phyloP scores from a whole-genome alignment of 306 rosid genomes.

The Sesbania bispinosa region DNA sequence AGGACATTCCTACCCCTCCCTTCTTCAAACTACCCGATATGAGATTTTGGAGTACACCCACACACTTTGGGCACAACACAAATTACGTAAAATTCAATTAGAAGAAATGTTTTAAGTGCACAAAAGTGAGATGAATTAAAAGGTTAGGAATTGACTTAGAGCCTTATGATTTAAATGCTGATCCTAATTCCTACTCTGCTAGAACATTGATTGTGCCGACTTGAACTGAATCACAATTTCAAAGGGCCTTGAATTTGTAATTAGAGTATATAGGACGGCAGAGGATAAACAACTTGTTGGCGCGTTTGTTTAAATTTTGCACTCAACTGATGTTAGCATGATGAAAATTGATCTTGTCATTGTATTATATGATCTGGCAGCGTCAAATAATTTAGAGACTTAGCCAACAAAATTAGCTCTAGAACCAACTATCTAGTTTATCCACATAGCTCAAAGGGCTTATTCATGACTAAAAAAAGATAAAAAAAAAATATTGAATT shows the following conservation, averaged over 20 bases:
- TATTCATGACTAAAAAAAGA: too few relatives aligned
- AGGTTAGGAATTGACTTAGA: background rate
- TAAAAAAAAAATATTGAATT: too few relatives aligned
- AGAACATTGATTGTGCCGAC: background rate
- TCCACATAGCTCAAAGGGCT: too few relatives aligned
- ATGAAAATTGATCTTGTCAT: background rate
- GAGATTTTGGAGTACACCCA: too few relatives aligned
- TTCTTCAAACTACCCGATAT: too few relatives aligned
- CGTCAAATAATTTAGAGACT: background rate
- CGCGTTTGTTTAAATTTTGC: background rate
- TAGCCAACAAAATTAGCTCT: background rate
- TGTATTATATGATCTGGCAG: background rate
- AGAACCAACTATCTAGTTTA: too few relatives aligned
- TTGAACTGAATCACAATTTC: background rate
- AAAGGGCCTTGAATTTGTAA: background rate
- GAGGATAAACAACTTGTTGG: background rate
- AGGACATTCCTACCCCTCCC: too few relatives aligned
- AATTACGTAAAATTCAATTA: too few relatives aligned
- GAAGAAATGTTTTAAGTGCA: too few relatives aligned
- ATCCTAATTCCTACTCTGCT: slow-evolving; percentile 1
- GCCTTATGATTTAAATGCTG: slow-evolving; percentile 14
- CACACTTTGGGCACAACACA: too few relatives aligned
- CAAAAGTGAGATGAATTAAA: too few relatives aligned
- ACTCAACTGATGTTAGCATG: background rate
- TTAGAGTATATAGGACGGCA: background rate